phyloP scores from a whole-genome alignment of 257 asterid species.

The Solanum clarkiae region DNA sequence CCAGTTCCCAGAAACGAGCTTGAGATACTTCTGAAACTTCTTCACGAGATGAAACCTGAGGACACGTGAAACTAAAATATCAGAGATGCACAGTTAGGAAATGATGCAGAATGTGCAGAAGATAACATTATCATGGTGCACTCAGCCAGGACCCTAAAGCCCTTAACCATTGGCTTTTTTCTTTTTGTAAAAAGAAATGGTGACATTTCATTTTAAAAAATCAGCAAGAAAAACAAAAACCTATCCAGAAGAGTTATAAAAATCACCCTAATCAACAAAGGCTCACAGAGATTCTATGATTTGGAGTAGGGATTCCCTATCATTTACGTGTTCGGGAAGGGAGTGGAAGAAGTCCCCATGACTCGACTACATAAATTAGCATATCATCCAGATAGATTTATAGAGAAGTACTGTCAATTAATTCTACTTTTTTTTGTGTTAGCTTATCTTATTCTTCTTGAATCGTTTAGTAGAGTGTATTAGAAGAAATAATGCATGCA shows the following conservation, averaged over 20 bases:
- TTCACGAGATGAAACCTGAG: conserved; percentile 53
- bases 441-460: too few species aligned
- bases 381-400: too few species aligned
- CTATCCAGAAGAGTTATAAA: background rate
- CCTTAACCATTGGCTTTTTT: background rate
- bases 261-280: background rate
- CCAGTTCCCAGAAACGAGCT: conserved; percentile 90
- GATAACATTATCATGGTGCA: background rate
- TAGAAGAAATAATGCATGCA: too few species aligned
- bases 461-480: too few species aligned
- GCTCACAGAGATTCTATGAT: background rate
- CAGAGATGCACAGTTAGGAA: background rate
- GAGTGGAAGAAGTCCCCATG: too few species aligned
- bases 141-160: background rate
- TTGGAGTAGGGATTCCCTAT: background rate
- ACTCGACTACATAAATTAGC: too few species aligned
- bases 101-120: background rate
- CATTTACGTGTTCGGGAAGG: background rate
- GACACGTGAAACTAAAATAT: background rate
- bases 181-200: background rate
- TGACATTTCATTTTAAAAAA: background rate
- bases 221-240: background rate
- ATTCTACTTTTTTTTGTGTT: too few species aligned
- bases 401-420: too few species aligned
- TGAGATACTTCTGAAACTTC: conserved; percentile 60